A percentile compares a stretch with the other conserved stretches of the same genome.
These are phyloP conservation scores for Colletotrichum musae DNA, from an alignment of 2,329 filamentous ascomycete genomes.

Conservation along the genomic window DNA sequence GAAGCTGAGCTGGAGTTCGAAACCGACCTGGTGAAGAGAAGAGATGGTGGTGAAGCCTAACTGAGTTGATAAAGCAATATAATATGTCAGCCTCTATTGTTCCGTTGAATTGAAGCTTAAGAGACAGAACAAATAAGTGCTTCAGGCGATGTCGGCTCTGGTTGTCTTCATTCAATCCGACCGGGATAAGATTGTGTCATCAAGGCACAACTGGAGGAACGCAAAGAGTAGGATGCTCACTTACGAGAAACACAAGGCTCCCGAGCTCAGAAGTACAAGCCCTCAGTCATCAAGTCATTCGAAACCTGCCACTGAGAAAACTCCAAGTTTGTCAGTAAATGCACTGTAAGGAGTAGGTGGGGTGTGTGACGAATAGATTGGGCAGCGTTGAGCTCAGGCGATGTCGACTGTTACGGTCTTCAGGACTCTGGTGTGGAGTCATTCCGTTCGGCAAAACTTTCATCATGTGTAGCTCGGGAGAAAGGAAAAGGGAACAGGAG, in stretches of 20 bases:
- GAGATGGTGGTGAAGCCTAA: constrained; percentile 43
- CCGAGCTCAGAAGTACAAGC: too few species aligned
- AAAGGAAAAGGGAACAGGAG: too few species aligned
- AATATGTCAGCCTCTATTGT: not conserved
- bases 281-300: not conserved
- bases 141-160: constrained; percentile 31
- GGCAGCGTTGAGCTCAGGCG: not conserved
- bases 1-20: constrained; percentile 61
- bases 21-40: constrained; percentile 51
- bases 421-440: not conserved
- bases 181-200: constrained; percentile 16
- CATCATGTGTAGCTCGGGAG: not conserved
- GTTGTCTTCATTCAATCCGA: constrained; percentile 1
- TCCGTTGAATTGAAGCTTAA: not conserved
- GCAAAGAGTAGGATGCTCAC: not conserved
- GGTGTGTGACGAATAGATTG: too few species aligned
- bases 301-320: not conserved
- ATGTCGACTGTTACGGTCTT: constrained; percentile 20
- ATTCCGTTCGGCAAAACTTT: constrained; percentile 36
- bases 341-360: too few species aligned
- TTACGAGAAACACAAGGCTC: not conserved
- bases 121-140: not conserved
- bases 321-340: not conserved
- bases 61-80: not conserved
- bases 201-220: not conserved